These are phyloP conservation scores for Penicillium alfredii DNA, from an alignment of 495 filamentous ascomycete species.

Conservation along the genomic window DNA sequence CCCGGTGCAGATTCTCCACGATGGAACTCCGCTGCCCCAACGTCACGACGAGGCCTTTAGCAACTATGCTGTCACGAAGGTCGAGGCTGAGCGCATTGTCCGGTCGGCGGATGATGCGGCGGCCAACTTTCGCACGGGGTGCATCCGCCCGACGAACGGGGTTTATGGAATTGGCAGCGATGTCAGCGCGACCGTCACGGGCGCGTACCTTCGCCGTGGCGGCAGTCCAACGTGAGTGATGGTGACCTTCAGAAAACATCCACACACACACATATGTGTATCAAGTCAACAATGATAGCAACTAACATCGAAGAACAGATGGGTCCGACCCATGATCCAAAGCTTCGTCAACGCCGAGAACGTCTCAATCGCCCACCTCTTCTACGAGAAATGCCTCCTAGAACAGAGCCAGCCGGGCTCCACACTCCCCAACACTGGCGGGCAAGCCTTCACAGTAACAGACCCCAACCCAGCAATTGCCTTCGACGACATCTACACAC, in stretches of 20 bases:
- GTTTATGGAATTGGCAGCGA: constrained; percentile 54
- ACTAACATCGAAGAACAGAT: constrained; percentile 31
- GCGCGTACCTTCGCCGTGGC: constrained; percentile 24
- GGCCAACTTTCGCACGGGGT: constrained; percentile 48
- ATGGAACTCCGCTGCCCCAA: constrained; percentile 41
- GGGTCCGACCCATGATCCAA: constrained; percentile 45
- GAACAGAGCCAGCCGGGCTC: constrained; percentile 37
- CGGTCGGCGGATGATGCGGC: constrained; percentile 36
- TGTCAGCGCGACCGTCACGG: constrained; percentile 40
- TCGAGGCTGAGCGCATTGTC: constrained; percentile 48
- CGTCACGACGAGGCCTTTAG: constrained; percentile 46
- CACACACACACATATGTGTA: not conserved
- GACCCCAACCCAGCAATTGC: constrained; percentile 34
- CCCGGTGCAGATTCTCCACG: constrained; percentile 40
- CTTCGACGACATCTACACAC: constrained; percentile 32
- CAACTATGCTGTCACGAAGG: constrained; percentile 51
- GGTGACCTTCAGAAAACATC: too few species aligned
- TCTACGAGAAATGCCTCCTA: constrained; percentile 52
- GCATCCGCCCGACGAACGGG: constrained; percentile 52
- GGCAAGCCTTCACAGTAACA: constrained; percentile 34
- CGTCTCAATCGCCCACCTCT: constrained; percentile 51
- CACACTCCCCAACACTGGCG: constrained; percentile 35
- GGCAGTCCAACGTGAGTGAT: constrained; percentile 35
- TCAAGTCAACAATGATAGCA: constrained; percentile 17
- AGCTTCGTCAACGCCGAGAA: constrained; percentile 54